Evolutionary conservation across 2,329 filamentous ascomycete genomes (phyloP), one percentile per base, ranked within the genome.

Genomic region (Cadophora malorum): DNA sequence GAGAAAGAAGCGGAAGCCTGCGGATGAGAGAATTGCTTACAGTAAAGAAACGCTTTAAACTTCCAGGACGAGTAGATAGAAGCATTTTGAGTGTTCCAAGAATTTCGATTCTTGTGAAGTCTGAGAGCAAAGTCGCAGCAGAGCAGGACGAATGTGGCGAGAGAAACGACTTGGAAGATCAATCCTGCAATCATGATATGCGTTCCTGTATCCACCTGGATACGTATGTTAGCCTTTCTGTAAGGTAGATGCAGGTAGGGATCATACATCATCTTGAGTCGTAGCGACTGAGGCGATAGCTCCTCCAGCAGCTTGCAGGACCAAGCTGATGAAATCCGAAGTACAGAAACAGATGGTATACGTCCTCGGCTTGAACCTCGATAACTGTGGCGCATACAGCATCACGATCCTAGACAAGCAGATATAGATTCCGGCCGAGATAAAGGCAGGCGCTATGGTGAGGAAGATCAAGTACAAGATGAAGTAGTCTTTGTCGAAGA

Each of bases 371-470:
- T 75, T 74, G 62, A 85, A 77, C 21, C 81, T 75, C 23, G 81
- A 83, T 72, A 83, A 80, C 71, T 81, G 78, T 0, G 78, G 73
- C 0, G 81, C 82, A 70, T 82, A 83, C 5, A 79, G 79, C 23
- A 77, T 74, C 9, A 84, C 80, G 67, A 84, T 83, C 28, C 79
- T 77, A 3, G 80, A 75, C 47, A 90, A 80, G 67, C 85, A 88
- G 66, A 91, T 79, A 74, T 91, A 91, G 63, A 90, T 82, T 1
- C 82, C 85, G 0, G 86, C 88, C 8, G 35, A 83, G 75, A 90
- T 80, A 74, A 90, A 90, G 1, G 87, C 87, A 0, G 89, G 88
- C 0, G 80, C 88, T 65, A 90, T 83, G 9, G 88, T 90, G 64
- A 91, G 80, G 70, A 83, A 84, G 75, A 85, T 82, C 41, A 88